phyloP scores from a whole-genome alignment of 495 filamentous ascomycete species.

The Annulohypoxylon maeteangense region DNA sequence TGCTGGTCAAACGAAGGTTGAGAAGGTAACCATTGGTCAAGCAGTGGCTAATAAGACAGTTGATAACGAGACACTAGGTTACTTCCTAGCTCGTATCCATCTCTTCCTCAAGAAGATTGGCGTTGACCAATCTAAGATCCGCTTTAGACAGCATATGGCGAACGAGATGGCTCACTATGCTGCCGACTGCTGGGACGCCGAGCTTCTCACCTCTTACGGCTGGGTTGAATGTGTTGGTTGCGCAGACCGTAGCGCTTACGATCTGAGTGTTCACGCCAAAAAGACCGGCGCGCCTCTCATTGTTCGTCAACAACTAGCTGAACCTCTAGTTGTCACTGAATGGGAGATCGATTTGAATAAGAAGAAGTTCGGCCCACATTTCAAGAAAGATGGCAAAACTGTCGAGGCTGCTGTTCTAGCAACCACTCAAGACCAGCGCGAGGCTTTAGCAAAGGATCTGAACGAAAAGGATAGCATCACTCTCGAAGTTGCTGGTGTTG shows the following conservation, averaged over 20 bases:
- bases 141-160: conserved; percentile 76
- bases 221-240: conserved; percentile 80
- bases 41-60: conserved; percentile 68
- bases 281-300: conserved; percentile 67
- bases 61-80: conserved; percentile 77
- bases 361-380: conserved; percentile 72
- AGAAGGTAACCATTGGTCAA: conserved; percentile 65
- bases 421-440: conserved; percentile 65
- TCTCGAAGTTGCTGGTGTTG: conserved; percentile 65
- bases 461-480: conserved; percentile 63
- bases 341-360: conserved; percentile 70
- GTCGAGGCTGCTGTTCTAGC: conserved; percentile 67
- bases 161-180: conserved; percentile 82
- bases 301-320: conserved; percentile 66
- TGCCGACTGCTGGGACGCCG: conserved; percentile 76
- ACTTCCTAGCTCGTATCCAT: conserved; percentile 74
- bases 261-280: conserved; percentile 71
- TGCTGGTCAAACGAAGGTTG: conserved; percentile 66
- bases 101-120: conserved; percentile 71
- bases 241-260: conserved; percentile 74
- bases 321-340: conserved; percentile 67
- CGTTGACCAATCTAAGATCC: conserved; percentile 68
- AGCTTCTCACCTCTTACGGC: conserved; percentile 71
- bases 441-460: conserved; percentile 63
- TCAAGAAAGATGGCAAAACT: conserved; percentile 70